Conservation (phyloP, 345 rosid genomes). For the Citrus mangshanensis region DNA sequence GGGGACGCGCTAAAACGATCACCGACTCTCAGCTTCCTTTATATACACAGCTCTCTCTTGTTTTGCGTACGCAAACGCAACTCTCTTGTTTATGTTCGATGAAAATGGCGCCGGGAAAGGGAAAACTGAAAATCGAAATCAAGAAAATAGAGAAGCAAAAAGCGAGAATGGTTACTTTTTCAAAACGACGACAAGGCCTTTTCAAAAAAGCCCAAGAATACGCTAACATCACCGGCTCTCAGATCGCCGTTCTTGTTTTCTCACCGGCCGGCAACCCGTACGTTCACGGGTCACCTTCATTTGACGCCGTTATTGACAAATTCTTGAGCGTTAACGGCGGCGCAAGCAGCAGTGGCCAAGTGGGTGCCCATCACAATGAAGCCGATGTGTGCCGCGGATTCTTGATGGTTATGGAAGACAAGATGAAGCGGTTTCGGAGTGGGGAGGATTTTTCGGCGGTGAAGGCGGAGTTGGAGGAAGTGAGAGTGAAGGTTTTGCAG, state of each 20-base stretch:
- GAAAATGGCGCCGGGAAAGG: not conserved
- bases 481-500: not conserved
- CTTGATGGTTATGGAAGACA: not conserved
- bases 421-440: not conserved
- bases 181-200: not conserved
- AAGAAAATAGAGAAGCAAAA: not conserved
- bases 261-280: not conserved
- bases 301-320: not conserved
- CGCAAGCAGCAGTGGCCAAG: no score
- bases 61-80: no score
- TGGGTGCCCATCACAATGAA: no score
- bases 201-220: constrained; percentile 2
- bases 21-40: no score
- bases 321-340: not conserved
- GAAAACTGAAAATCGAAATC: not conserved
- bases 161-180: not conserved
- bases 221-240: not conserved
- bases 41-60: no score
- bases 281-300: not conserved
- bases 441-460: not conserved
- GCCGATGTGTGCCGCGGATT: not conserved
- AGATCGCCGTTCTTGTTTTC: not conserved
- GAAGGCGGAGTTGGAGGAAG: not conserved
- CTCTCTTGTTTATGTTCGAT: no score
- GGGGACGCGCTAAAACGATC: no score